Conservation (phyloP, 129 eudicot species). For the Escallonia herrerae region DNA sequence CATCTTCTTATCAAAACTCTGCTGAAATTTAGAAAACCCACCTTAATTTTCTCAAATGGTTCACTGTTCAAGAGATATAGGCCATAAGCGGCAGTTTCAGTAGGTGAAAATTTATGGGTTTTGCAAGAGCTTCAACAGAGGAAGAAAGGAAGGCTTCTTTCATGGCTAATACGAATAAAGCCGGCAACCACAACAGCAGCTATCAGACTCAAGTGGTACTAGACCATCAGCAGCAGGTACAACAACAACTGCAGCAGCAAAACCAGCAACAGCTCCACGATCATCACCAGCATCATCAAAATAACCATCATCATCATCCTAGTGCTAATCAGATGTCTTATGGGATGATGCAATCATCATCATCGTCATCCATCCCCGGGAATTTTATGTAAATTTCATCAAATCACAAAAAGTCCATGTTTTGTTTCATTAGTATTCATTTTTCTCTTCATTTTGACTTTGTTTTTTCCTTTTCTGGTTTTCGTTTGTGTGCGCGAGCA, state of each 20-base stretch:
- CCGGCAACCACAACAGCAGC: constrained; percentile 20
- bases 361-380: constrained; percentile 49
- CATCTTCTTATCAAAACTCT: constrained; percentile 27
- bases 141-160: constrained; percentile 25
- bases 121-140: constrained; percentile 35
- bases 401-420: background rate
- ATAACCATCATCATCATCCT: constrained; percentile 31
- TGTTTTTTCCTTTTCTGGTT: constrained; percentile 9
- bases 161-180: constrained; percentile 39
- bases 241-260: constrained; percentile 29
- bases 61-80: too few species aligned
- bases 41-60: too few species aligned
- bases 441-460: constrained; percentile 15
- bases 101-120: constrained; percentile 15
- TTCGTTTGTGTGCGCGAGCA: constrained; percentile 23
- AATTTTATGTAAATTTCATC: constrained; percentile 38
- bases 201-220: constrained; percentile 12
- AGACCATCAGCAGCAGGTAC: constrained; percentile 19
- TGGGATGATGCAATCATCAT: constrained; percentile 63
- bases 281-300: constrained; percentile 30
- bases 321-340: constrained; percentile 60
- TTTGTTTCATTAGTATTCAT: background rate
- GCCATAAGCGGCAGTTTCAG: too few species aligned
- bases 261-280: constrained; percentile 17
- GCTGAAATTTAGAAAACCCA: too few species aligned